These are phyloP conservation scores for Saprolegnia diclina DNA, from an alignment of 352 stramenopile species.

Conservation along the genomic window DNA sequence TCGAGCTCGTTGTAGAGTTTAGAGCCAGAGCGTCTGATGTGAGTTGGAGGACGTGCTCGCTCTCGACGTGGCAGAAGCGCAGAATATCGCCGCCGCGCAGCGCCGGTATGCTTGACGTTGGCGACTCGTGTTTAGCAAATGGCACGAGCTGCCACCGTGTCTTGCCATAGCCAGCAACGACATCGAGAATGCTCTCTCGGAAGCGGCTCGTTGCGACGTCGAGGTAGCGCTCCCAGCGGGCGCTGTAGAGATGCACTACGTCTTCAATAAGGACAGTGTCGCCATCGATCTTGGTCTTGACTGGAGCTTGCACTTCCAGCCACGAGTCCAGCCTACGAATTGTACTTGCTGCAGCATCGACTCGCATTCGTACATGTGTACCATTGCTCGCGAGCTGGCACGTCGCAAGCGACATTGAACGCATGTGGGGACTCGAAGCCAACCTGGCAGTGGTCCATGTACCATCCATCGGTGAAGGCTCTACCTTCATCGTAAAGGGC, in stretches of 20 bases:
- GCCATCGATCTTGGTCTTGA: background rate
- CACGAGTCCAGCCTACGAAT: background rate
- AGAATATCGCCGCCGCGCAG: background rate
- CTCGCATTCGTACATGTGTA: background rate
- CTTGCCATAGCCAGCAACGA: background rate
- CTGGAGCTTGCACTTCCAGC: background rate
- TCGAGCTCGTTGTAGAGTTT: background rate
- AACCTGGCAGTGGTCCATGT: background rate
- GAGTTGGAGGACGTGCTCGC: background rate
- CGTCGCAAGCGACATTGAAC: background rate
- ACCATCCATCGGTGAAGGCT: too few species aligned
- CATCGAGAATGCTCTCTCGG: background rate
- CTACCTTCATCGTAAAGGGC: background rate
- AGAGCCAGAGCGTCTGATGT: background rate
- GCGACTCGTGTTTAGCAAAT: background rate
- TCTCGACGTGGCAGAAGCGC: background rate
- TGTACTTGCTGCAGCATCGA: background rate
- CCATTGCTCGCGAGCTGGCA: background rate
- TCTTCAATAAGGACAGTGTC: background rate
- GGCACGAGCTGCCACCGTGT: background rate
- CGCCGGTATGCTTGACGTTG: background rate
- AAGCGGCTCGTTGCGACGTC: background rate
- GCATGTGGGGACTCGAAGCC: background rate
- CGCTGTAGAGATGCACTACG: background rate
- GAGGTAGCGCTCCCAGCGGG: background rate